Conservation (phyloP, 225 moss, liverwort and hornwort species). For the Thuidium tamariscinum region DNA sequence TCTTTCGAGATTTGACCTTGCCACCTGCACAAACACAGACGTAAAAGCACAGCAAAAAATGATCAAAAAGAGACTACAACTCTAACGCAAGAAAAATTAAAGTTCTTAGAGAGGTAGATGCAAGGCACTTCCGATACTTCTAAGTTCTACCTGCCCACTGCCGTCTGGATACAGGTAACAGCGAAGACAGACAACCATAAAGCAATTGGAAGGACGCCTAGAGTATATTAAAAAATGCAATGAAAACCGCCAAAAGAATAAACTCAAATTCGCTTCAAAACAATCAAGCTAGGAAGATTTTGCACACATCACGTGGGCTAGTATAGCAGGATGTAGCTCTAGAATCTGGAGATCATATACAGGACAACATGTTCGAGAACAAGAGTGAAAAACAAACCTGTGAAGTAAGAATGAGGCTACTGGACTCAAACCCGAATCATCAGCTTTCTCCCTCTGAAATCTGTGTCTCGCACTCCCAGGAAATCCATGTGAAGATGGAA, state of each 20-base stretch:
- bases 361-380: not conserved
- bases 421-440: conserved; percentile 55
- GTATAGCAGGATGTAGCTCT: not conserved
- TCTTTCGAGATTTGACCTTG: conserved; percentile 48
- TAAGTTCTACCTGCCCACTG: not conserved
- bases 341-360: not conserved
- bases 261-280: not conserved
- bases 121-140: not conserved
- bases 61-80: not conserved
- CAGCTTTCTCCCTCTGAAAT: conserved; percentile 26
- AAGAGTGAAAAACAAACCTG: conserved; percentile 8
- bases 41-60: not conserved
- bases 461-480: conserved; percentile 22
- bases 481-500: conserved; percentile 15
- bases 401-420: conserved; percentile 54
- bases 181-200: not conserved
- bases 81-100: not conserved
- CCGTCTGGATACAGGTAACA: not conserved
- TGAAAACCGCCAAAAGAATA: not conserved
- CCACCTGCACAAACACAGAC: conserved; percentile 31
- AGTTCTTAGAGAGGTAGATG: not conserved
- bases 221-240: not conserved
- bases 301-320: not conserved
- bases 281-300: not conserved
- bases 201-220: not conserved